A percentile compares a stretch with the other conserved stretches of the same genome.
phyloP scores from a whole-genome alignment of 2,329 filamentous ascomycete genomes.

The Fusarium tupiense region DNA sequence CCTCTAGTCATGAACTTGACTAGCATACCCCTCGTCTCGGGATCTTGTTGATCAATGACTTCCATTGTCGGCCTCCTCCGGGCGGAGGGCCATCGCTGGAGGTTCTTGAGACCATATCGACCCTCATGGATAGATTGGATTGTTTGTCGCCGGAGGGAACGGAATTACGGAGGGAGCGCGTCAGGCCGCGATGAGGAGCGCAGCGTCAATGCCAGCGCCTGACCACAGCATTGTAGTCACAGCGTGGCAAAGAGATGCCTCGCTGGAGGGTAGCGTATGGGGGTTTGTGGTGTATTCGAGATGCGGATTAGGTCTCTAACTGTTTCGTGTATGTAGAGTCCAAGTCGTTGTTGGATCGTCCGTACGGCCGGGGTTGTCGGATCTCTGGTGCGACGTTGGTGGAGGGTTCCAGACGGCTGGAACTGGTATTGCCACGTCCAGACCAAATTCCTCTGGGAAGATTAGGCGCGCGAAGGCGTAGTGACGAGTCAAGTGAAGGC shows the following conservation, averaged over 20 bases:
- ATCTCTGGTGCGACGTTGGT: slow-evolving; percentile 23
- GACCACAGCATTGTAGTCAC: slow-evolving; percentile 43
- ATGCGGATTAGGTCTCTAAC: neutral
- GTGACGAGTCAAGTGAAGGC: neutral
- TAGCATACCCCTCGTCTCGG: slow-evolving; percentile 21
- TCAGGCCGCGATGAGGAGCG: slow-evolving; percentile 36
- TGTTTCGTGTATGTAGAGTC: neutral
- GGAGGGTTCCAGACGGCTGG: slow-evolving; percentile 14
- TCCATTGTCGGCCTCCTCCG: slow-evolving; percentile 31
- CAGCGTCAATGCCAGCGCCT: slow-evolving; percentile 39
- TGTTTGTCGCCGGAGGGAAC: slow-evolving; percentile 27
- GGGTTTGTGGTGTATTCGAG: neutral
- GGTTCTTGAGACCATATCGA: slow-evolving; percentile 46
- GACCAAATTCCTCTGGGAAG: neutral
- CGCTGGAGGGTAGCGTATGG: slow-evolving; percentile 25
- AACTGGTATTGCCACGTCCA: slow-evolving; percentile 7
- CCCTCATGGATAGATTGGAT: slow-evolving; percentile 21
- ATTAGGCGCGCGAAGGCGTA: neutral
- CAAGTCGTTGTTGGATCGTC: neutral
- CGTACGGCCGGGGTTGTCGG: slow-evolving; percentile 17
- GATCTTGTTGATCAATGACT: slow-evolving; percentile 30
- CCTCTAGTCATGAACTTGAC: slow-evolving; percentile 3
- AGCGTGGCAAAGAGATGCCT: slow-evolving; percentile 33
- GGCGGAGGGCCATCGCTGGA: slow-evolving; percentile 42
- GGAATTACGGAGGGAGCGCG: slow-evolving; percentile 35